A percentile compares a stretch with the other conserved stretches of the same genome.
These are phyloP conservation scores for Hymenoscyphus scutula DNA, from an alignment of 2,329 filamentous ascomycete species.

Conservation along the genomic window DNA sequence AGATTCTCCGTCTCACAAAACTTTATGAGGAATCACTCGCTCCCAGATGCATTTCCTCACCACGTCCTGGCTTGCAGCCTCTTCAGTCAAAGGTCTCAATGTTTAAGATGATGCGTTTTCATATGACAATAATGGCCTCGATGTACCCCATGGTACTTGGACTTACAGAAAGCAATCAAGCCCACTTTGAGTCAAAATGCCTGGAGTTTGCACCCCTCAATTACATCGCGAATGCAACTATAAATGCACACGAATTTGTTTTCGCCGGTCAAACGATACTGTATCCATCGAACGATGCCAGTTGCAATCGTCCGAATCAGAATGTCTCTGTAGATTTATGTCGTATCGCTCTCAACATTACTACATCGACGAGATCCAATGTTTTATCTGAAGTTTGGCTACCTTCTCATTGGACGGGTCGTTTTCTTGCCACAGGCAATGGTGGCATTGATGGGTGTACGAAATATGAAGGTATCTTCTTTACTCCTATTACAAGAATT, in stretches of 20 bases:
- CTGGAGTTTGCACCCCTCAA: slow-evolving; percentile 16
- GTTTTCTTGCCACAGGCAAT: slow-evolving; percentile 41
- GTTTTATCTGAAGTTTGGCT: slow-evolving; percentile 28
- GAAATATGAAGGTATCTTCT: slow-evolving; percentile 9
- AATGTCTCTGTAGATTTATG: slow-evolving; percentile 20
- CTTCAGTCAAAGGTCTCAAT: neutral
- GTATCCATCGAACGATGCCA: slow-evolving; percentile 15
- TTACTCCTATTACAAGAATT: neutral
- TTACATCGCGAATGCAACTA: slow-evolving; percentile 17
- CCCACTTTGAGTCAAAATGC: slow-evolving; percentile 8
- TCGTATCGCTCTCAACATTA: slow-evolving; percentile 24
- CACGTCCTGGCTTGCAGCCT: neutral
- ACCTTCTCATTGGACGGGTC: slow-evolving; percentile 40
- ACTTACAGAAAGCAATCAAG: neutral
- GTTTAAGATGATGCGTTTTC: neutral
- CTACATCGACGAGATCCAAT: slow-evolving; percentile 14
- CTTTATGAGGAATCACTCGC: neutral
- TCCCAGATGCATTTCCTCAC: neutral
- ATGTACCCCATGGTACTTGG: neutral
- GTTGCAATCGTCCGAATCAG: slow-evolving; percentile 20
- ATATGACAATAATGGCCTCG: neutral
- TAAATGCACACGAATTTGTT: slow-evolving; percentile 16
- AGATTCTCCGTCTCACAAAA: neutral
- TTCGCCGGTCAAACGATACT: slow-evolving; percentile 12
- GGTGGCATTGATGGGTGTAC: slow-evolving; percentile 30